A percentile compares a stretch with the other conserved stretches of the same genome.
These are phyloP conservation scores for Cyclospora cayetanensis DNA, from an alignment of 169 alveolate species.

Conservation along the genomic window DNA sequence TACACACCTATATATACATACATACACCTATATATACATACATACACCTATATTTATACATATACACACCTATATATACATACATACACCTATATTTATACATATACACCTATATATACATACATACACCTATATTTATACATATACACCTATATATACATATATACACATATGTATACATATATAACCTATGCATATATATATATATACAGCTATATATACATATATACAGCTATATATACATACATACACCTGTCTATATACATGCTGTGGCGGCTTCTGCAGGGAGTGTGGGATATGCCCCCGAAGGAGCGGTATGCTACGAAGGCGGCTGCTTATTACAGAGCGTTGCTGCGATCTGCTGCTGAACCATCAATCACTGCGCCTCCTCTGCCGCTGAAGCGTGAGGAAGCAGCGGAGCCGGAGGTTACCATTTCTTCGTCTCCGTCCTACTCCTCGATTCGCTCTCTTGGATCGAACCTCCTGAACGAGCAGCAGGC, in stretches of 20 bases:
- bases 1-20: too few relatives aligned
- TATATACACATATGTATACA: too few relatives aligned
- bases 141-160: too few relatives aligned
- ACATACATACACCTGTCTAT: not conserved
- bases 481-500: not conserved
- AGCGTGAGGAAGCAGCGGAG: conserved; percentile 17
- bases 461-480: not conserved
- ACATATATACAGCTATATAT: too few relatives aligned
- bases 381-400: conserved; percentile 47
- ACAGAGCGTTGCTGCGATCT: conserved; percentile 65
- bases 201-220: too few relatives aligned
- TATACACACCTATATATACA: too few relatives aligned
- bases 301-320: conserved; percentile 67
- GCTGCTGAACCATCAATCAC: conserved; percentile 51
- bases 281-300: conserved; percentile 69
- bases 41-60: too few relatives aligned
- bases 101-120: too few relatives aligned
- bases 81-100: too few relatives aligned
- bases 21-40: too few relatives aligned
- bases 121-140: too few relatives aligned
- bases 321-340: conserved; percentile 75
- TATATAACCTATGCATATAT: too few relatives aligned
- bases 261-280: not conserved
- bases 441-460: not conserved
- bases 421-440: not conserved